Evolutionary conservation across 108 stramenopile species (phyloP), one percentile per base, ranked within the genome.

Genomic region (Nannochloropsis gaditana): DNA sequence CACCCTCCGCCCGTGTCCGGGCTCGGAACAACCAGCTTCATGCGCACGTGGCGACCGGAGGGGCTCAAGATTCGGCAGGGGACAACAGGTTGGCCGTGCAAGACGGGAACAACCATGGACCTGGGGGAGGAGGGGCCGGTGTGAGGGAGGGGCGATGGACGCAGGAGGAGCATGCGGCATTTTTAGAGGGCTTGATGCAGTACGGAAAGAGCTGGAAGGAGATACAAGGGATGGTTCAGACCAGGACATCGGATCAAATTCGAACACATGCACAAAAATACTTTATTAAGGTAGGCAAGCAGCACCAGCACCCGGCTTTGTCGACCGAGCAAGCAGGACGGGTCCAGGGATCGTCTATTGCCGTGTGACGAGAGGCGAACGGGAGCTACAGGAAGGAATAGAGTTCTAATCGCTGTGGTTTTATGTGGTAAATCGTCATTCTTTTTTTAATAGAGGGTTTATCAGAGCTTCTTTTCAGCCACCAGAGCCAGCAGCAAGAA

Each of bases 111-210:
- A 31, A 31, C 31, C 31, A 31, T 31, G 43, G 82, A 8, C 82
- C 4, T n/a, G 59, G 59, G 59, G 8, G 59, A 73, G 59, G 2
- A 73, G 59, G 59, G n/a, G 4, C 19, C 3, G 59, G 1, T 15
- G 59, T 73, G 59, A 73, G n/a, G 59, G 59, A 73, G 21, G 89
- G 89, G 21, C 31, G 89, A 15, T 90, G 89, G 89, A 87, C 89
- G 19, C 31, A 21, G 31, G 87, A 87, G 47, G 89, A 90, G 84
- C 89, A 90, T 82, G 84, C 81, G 21, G 84, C 73, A 41, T 90
- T 90, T 84, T 44, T 90, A 9, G 42, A 87, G 43, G 89, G 89
- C 41, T 83, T 90, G 9, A 17, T 82, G 45, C 17, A 80, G 17
- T 84, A 87, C 42, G 84, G 86, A 9, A 87, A 47, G 79, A 15